A percentile compares a stretch with the other conserved stretches of the same genome.
Evolutionary conservation across 2,329 filamentous ascomycete genomes (phyloP).

Genomic region (Exophiala sp.): DNA sequence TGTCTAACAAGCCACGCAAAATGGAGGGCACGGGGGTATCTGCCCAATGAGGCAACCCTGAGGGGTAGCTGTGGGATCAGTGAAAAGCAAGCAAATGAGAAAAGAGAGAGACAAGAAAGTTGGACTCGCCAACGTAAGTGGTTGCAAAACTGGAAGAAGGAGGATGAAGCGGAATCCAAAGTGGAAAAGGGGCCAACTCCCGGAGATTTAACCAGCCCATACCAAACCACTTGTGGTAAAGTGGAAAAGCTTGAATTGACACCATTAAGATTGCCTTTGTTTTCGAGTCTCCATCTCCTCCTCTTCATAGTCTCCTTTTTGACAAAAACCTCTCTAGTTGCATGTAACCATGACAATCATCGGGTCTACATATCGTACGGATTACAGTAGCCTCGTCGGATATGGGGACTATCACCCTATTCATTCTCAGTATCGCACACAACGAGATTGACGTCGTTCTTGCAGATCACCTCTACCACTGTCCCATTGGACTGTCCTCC

Average conservation of each 20-base stretch:
- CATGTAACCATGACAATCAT: not conserved
- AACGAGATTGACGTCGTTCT: slow-evolving; percentile 8
- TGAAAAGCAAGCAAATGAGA: not conserved
- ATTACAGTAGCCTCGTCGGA: too few species aligned
- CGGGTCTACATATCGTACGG: not conserved
- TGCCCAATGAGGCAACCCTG: too few species aligned
- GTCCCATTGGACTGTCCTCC: not conserved
- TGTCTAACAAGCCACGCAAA: too few species aligned
- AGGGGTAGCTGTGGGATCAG: not conserved
- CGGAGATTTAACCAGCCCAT: slow-evolving; percentile 19
- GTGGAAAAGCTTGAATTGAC: slow-evolving; percentile 23
- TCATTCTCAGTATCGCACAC: not conserved
- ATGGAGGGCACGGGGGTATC: too few species aligned
- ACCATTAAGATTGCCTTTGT: slow-evolving; percentile 24
- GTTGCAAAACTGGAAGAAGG: slow-evolving; percentile 1
- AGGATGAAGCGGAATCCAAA: not conserved
- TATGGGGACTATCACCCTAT: too few species aligned
- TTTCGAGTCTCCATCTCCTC: not conserved
- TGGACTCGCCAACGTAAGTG: slow-evolving; percentile 4
- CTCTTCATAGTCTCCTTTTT: not conserved
- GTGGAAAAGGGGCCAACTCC: slow-evolving; percentile 4
- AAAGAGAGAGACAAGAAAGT: not conserved
- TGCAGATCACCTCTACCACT: not conserved
- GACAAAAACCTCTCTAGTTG: not conserved
- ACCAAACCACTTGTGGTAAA: slow-evolving; percentile 5